These are phyloP conservation scores for Oxytropis ochrocephala DNA, from an alignment of 306 rosid species.

Conservation along the genomic window DNA sequence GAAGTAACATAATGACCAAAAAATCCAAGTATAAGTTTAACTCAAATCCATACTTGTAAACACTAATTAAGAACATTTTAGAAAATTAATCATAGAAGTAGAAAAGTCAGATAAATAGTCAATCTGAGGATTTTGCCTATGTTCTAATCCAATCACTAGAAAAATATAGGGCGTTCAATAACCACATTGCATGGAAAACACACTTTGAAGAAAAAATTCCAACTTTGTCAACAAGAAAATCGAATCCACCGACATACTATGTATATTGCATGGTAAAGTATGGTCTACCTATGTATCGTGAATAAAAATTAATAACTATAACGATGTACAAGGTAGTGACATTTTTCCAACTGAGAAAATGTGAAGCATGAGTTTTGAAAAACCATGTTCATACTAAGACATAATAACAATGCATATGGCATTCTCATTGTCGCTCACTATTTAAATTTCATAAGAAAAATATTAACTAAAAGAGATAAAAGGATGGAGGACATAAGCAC, in stretches of 20 bases:
- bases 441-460: background rate
- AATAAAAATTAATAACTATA: background rate
- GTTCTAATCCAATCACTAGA: background rate
- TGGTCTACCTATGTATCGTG: background rate
- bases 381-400: no score
- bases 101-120: background rate
- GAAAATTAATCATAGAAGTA: background rate
- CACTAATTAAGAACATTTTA: background rate
- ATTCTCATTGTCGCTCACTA: background rate
- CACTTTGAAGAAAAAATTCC: conserved; percentile 19
- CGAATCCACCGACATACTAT: no score
- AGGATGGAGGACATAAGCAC: background rate
- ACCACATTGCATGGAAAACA: background rate
- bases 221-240: conserved; percentile 93
- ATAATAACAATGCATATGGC: no score
- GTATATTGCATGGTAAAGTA: conserved; percentile 69
- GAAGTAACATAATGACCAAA: background rate
- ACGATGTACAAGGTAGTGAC: background rate
- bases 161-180: background rate
- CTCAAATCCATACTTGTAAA: background rate
- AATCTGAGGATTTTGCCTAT: background rate
- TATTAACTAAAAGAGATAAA: background rate
- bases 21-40: background rate
- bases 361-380: background rate
- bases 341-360: conserved; percentile 14